Conservation (phyloP, 2,329 filamentous ascomycete species). For the Xylariales sp. region DNA sequence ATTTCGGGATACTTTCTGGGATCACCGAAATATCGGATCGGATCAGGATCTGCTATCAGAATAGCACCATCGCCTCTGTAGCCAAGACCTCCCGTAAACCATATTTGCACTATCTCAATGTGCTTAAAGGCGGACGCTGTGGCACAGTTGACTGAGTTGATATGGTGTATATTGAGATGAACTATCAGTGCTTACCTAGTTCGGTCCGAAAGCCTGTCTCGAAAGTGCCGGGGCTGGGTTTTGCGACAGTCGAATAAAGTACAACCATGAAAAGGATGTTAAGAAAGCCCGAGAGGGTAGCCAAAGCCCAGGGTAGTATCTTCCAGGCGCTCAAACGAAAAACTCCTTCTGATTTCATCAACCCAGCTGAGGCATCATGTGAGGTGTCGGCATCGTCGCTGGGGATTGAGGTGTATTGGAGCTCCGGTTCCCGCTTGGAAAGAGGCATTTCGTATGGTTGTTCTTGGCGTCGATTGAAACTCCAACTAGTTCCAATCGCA, state of each 20-base stretch:
- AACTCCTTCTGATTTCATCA: too few relatives aligned
- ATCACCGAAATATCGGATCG: background rate
- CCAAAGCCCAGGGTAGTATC: background rate
- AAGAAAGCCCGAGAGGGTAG: background rate
- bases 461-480: too few relatives aligned
- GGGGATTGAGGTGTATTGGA: too few relatives aligned
- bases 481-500: too few relatives aligned
- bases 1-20: background rate
- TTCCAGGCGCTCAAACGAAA: too few relatives aligned
- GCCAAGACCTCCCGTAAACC: background rate
- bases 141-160: background rate
- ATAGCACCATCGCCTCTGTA: background rate
- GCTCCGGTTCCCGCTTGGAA: too few relatives aligned
- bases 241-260: background rate
- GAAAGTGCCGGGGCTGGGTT: background rate
- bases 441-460: too few relatives aligned
- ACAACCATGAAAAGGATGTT: background rate
- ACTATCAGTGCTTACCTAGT: background rate
- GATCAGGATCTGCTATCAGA: background rate
- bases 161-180: background rate
- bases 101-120: background rate
- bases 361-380: too few relatives aligned
- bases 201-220: background rate
- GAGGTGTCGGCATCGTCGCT: too few relatives aligned
- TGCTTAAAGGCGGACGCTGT: background rate